Base-by-base conservation (phyloP, 805 yeast species). In the Cyberlindnera mississippiensis region DNA sequence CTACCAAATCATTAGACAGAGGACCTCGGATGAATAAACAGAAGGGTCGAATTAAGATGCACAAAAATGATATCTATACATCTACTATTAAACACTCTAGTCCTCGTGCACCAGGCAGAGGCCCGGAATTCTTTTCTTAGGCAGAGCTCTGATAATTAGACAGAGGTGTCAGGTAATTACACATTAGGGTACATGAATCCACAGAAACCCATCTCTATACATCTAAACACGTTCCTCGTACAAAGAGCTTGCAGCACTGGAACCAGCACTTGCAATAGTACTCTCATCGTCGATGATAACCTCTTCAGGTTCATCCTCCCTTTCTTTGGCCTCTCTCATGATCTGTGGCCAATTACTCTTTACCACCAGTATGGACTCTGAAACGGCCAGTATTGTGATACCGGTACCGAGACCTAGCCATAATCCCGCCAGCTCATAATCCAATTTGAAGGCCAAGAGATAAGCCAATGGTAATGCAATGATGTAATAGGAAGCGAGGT, bases 351-450 rank as follows among this genome's bases (percentile, higher is more conserved):
- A 80, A 47, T 80, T 65, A 24, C 78, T 72, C 22, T 61, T 63
- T 8, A 67, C 53, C 9, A 80, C 75, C 26, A 72, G 72, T 2
- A 61, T 32, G 2, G 72, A 63, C 46, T 80, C 85, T 14, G 67
- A 52, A 3, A 70, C 34, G 0, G 78, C 84, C 37, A 82, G 73
- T 20, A 76, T 40, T 6, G 76, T 45, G 65, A 82, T 69, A 1
- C 89, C 95, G 35, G 73, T 56, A 8, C 84, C 89, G 48, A 80
- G 68, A 1, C 91, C 91, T 2, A 77, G 46, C 95, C 95, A 86
- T 37, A 86, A 61, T 0, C 95, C 95, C 9, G 65, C 59, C 17
- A 85, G 62, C 33, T 73, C 69, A 49, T 74, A 55, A 17, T 69
- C 68, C 13, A 63, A 61, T 8, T 60, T 55, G 51, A 76, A 76